Evolutionary conservation across 768 basidiomycete genomes (phyloP).

Genomic region (Trametes cubensis): DNA sequence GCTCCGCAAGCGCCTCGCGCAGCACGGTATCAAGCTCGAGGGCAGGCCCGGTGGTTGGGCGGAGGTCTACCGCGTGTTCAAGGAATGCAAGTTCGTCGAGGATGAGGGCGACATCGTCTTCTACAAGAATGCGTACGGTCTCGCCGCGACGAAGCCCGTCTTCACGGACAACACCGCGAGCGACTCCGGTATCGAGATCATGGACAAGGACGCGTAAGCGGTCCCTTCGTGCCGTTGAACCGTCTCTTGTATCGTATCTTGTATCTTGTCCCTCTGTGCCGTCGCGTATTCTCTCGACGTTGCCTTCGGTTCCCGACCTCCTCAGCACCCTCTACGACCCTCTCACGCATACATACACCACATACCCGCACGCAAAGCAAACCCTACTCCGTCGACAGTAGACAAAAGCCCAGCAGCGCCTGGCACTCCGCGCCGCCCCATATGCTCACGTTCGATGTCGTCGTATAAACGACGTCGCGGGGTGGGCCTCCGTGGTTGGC

Average conservation of each 20-base stretch:
- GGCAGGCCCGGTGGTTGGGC: conserved; percentile 79
- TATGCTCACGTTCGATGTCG: background rate
- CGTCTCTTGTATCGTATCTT: background rate
- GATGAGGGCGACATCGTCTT: conserved; percentile 90
- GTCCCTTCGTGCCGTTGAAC: background rate
- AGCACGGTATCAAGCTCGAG: conserved; percentile 61
- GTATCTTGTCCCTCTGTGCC: background rate
- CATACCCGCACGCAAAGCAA: background rate
- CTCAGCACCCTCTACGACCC: background rate
- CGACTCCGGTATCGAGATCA: conserved; percentile 70
- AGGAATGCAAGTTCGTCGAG: conserved; percentile 91
- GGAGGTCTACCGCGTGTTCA: conserved; percentile 77
- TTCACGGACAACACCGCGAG: conserved; percentile 59
- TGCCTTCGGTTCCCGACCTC: background rate
- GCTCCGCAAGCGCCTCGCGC: conserved; percentile 71
- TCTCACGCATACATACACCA: conserved; percentile 3
- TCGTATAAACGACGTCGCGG: background rate
- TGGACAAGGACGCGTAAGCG: conserved; percentile 32
- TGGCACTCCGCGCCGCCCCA: background rate
- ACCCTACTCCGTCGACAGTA: background rate
- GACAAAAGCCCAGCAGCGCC: background rate
- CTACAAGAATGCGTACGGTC: conserved; percentile 85
- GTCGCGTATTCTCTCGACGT: background rate
- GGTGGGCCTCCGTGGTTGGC: background rate
- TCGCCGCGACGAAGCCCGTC: conserved; percentile 70